These are phyloP conservation scores for Pyrrhoderma noxium DNA, from an alignment of 1,284 basidiomycete genomes.

Conservation along the genomic window DNA sequence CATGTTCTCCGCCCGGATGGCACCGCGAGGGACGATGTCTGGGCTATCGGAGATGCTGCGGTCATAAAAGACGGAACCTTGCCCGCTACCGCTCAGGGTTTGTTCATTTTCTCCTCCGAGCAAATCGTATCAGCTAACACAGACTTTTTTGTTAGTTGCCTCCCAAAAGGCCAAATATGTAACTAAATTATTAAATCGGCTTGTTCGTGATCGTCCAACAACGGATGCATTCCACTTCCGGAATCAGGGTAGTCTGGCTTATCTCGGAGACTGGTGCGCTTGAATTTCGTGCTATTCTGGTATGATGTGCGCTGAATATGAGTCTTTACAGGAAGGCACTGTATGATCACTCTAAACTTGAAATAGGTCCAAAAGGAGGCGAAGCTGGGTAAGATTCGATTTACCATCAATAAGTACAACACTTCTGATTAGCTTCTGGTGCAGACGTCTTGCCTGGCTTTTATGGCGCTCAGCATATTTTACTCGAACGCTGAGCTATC, in stretches of 20 bases:
- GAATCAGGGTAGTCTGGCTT: constrained; percentile 72
- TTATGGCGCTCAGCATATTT: constrained; percentile 78
- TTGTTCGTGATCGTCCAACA: constrained; percentile 38
- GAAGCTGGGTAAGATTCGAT: constrained; percentile 44
- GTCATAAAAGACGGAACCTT: constrained; percentile 53
- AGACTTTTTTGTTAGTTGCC: constrained; percentile 47
- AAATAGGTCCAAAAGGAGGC: constrained; percentile 51
- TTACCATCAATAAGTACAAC: constrained; percentile 1
- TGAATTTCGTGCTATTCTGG: constrained; percentile 14
- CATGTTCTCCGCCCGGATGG: constrained; percentile 49
- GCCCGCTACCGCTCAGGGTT: constrained; percentile 73
- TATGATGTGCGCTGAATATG: constrained; percentile 3
- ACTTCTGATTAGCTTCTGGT: constrained; percentile 2
- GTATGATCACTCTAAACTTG: constrained; percentile 53
- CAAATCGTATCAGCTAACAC: neutral
- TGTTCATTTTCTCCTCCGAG: neutral
- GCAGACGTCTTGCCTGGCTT: constrained; percentile 59
- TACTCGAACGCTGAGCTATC: constrained; percentile 66
- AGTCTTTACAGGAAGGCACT: constrained; percentile 56
- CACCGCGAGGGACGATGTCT: constrained; percentile 63
- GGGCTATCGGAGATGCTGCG: constrained; percentile 78
- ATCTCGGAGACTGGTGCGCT: constrained; percentile 66
- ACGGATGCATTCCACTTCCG: constrained; percentile 56
- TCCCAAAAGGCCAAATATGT: constrained; percentile 76
- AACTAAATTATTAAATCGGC: constrained; percentile 57